Conservation (phyloP, 805 yeast species). For the Danielozyma ontarioensis region DNA sequence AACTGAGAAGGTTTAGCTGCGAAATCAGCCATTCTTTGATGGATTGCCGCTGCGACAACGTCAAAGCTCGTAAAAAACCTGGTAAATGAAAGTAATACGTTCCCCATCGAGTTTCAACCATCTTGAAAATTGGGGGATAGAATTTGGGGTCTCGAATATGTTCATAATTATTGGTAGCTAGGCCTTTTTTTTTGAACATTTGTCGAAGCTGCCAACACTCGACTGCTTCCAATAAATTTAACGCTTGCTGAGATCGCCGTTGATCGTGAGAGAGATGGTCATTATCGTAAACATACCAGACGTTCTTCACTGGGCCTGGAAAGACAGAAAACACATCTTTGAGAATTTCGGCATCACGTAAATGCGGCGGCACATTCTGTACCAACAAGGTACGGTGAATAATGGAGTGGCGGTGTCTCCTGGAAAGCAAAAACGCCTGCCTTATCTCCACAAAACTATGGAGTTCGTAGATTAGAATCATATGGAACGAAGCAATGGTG, state of each 20-base stretch:
- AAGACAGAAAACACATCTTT: constrained; percentile 29
- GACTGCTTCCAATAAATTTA: constrained; percentile 23
- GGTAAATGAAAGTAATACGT: constrained; percentile 15
- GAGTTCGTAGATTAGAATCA: constrained; percentile 53
- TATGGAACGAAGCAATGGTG: constrained; percentile 53
- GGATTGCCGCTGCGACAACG: neutral
- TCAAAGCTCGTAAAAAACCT: constrained; percentile 17
- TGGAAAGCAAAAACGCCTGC: constrained; percentile 34
- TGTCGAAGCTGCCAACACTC: constrained; percentile 16
- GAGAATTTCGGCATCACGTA: constrained; percentile 21
- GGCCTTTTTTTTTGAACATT: constrained; percentile 27
- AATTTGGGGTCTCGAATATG: constrained; percentile 9
- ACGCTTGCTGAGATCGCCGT: constrained; percentile 17
- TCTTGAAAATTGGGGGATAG: constrained; percentile 33
- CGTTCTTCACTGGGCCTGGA: constrained; percentile 49
- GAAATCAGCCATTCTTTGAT: neutral
- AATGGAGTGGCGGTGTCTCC: constrained; percentile 16
- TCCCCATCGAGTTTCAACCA: too few species aligned
- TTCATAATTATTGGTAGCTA: constrained; percentile 1
- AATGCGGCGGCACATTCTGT: constrained; percentile 40
- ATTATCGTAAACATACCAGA: constrained; percentile 53
- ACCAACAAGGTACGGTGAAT: constrained; percentile 33
- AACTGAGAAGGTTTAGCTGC: neutral
- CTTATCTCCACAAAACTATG: constrained; percentile 44
- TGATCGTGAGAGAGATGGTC: constrained; percentile 13